Evolutionary conservation across 2,329 filamentous ascomycete genomes (phyloP).

Genomic region (Bisporella sp.): DNA sequence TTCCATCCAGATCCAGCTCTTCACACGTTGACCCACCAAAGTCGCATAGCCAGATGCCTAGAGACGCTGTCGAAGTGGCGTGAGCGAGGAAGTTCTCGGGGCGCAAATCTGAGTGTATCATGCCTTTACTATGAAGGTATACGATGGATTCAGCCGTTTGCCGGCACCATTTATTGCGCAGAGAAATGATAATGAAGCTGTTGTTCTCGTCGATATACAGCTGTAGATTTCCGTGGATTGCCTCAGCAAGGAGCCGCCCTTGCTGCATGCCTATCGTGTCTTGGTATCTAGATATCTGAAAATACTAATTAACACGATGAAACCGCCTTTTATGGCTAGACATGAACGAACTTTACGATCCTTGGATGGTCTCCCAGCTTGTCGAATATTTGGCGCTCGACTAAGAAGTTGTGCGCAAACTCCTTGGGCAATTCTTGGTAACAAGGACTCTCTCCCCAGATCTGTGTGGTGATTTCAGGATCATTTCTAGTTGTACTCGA

Average conservation of each 20-base stretch:
- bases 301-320: slow-evolving; percentile 1
- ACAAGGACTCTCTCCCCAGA: not conserved
- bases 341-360: slow-evolving; percentile 5
- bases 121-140: not conserved
- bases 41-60: slow-evolving; percentile 5
- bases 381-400: slow-evolving; percentile 3
- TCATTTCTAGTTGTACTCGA: not conserved
- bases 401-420: not conserved
- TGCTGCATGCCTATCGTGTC: not conserved
- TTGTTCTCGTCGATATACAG: not conserved
- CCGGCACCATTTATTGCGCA: not conserved
- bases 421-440: not conserved
- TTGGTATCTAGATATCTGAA: not conserved
- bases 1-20: slow-evolving; percentile 4
- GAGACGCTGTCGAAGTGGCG: not conserved
- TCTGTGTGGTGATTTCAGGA: not conserved
- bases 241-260: not conserved
- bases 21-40: slow-evolving; percentile 8
- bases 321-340: not conserved
- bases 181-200: not conserved
- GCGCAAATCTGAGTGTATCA: slow-evolving; percentile 1
- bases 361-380: slow-evolving; percentile 4
- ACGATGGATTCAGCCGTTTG: slow-evolving; percentile 1
- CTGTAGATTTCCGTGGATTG: not conserved
- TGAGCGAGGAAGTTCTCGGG: not conserved